These are phyloP conservation scores for Xylaria sp. DNA, from an alignment of 495 filamentous ascomycete species.

Conservation along the genomic window DNA sequence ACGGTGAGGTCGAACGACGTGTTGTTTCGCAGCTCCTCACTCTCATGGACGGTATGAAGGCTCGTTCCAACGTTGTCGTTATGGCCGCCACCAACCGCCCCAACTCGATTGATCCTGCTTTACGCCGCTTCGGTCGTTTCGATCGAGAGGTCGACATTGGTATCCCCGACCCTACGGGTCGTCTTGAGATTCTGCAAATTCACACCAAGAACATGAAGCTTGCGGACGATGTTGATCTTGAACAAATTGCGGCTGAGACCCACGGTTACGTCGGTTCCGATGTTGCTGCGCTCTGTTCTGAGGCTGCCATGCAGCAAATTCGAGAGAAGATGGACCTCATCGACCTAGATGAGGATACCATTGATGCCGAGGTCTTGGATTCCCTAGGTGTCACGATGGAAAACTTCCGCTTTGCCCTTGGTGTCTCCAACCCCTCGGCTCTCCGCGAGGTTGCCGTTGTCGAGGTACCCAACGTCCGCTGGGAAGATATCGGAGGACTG, in stretches of 20 bases:
- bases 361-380: slow-evolving; percentile 97
- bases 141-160: slow-evolving; percentile 98
- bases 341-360: slow-evolving; percentile 97
- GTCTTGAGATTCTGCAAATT: slow-evolving; percentile 97
- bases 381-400: slow-evolving; percentile 99
- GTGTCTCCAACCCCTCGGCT: slow-evolving; percentile 97
- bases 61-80: slow-evolving; percentile 95
- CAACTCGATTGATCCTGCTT: slow-evolving; percentile 96
- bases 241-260: slow-evolving; percentile 95
- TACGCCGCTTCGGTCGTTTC: slow-evolving; percentile 97
- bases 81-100: slow-evolving; percentile 98
- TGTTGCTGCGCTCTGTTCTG: slow-evolving; percentile 97
- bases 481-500: slow-evolving; percentile 99
- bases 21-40: slow-evolving; percentile 97
- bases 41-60: slow-evolving; percentile 99
- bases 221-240: slow-evolving; percentile 93
- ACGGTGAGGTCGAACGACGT: slow-evolving; percentile 97
- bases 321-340: slow-evolving; percentile 99
- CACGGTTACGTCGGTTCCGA: slow-evolving; percentile 99
- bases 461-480: slow-evolving; percentile 98
- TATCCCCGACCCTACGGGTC: slow-evolving; percentile 96
- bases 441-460: slow-evolving; percentile 99
- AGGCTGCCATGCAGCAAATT: slow-evolving; percentile 99
- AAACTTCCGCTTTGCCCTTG: slow-evolving; percentile 98
- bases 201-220: slow-evolving; percentile 99